phyloP scores from a whole-genome alignment of 192 early-diverging fungal genomes.

The Backusella macrospora region DNA sequence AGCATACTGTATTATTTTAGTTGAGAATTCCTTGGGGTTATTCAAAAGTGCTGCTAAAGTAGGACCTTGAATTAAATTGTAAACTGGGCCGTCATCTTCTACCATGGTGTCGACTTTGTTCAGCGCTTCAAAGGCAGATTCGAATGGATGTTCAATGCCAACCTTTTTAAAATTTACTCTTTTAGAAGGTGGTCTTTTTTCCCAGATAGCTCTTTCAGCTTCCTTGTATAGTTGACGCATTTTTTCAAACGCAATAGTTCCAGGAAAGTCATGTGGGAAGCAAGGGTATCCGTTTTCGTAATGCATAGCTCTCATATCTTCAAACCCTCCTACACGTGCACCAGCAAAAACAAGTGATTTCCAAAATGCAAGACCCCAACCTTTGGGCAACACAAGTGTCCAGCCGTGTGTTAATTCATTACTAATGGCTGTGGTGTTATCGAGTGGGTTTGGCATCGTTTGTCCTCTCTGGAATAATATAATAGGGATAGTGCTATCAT shows the following conservation, averaged over 20 bases:
- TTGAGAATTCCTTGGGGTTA: background rate
- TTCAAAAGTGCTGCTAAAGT: background rate
- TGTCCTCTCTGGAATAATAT: slow-evolving; percentile 77
- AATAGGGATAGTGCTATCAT: slow-evolving; percentile 75
- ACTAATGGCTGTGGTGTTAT: slow-evolving; percentile 34
- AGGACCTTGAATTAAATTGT: slow-evolving; percentile 1
- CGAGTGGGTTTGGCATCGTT: background rate
- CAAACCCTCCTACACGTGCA: slow-evolving; percentile 74
- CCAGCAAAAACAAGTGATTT: slow-evolving; percentile 88
- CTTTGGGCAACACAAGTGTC: slow-evolving; percentile 80
- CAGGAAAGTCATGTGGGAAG: slow-evolving; percentile 88
- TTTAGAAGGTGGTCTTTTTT: slow-evolving; percentile 77
- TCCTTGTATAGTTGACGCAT: slow-evolving; percentile 41
- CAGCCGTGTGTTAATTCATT: slow-evolving; percentile 61
- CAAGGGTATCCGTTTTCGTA: slow-evolving; percentile 77
- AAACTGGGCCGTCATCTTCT: slow-evolving; percentile 10
- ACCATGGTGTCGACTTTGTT: slow-evolving; percentile 3
- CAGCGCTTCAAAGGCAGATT: slow-evolving; percentile 57
- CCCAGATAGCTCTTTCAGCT: slow-evolving; percentile 53
- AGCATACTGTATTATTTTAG: background rate
- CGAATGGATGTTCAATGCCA: slow-evolving; percentile 71
- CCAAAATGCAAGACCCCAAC: slow-evolving; percentile 89
- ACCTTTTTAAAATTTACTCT: slow-evolving; percentile 79
- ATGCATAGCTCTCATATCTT: slow-evolving; percentile 69
- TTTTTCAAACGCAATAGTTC: slow-evolving; percentile 65